phyloP scores from a whole-genome alignment of 2,329 filamentous ascomycete species.

The Graphilbum sp. region DNA sequence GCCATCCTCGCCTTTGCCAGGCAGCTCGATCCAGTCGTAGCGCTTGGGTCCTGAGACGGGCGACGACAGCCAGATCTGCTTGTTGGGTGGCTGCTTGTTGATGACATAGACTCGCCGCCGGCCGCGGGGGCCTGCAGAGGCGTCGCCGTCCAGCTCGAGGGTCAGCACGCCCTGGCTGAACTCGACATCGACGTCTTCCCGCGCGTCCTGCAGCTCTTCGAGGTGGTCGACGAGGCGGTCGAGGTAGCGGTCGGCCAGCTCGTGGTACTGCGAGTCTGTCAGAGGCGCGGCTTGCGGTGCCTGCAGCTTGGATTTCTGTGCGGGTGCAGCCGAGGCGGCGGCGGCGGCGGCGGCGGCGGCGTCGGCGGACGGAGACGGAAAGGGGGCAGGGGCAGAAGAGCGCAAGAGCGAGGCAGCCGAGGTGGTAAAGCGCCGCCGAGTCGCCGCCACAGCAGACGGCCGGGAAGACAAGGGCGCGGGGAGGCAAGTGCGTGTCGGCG shows the following conservation, averaged over 20 bases:
- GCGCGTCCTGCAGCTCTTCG: conserved; percentile 58
- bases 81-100: conserved; percentile 97
- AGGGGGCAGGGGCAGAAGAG: background rate
- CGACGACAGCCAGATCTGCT: conserved; percentile 92
- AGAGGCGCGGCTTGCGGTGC: conserved; percentile 24
- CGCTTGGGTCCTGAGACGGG: conserved; percentile 84
- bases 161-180: conserved; percentile 34
- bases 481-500: too few relatives aligned
- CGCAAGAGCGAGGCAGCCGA: background rate
- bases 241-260: conserved; percentile 61
- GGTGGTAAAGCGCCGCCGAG: too few relatives aligned
- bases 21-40: conserved; percentile 51
- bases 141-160: conserved; percentile 2
- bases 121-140: conserved; percentile 45
- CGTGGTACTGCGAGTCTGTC: conserved; percentile 56
- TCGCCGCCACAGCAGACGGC: too few relatives aligned
- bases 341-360: background rate
- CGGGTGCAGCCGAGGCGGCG: conserved; percentile 3
- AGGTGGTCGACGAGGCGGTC: conserved; percentile 38
- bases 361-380: background rate
- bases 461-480: too few relatives aligned
- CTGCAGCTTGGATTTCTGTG: conserved; percentile 24
- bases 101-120: conserved; percentile 87
- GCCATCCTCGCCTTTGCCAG: conserved; percentile 49
- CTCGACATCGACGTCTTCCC: conserved; percentile 71